Percentiles rank a stretch among this genome's conserved stretches.
phyloP scores from a whole-genome alignment of 768 basidiomycete species.

The Paxillus involutus region DNA sequence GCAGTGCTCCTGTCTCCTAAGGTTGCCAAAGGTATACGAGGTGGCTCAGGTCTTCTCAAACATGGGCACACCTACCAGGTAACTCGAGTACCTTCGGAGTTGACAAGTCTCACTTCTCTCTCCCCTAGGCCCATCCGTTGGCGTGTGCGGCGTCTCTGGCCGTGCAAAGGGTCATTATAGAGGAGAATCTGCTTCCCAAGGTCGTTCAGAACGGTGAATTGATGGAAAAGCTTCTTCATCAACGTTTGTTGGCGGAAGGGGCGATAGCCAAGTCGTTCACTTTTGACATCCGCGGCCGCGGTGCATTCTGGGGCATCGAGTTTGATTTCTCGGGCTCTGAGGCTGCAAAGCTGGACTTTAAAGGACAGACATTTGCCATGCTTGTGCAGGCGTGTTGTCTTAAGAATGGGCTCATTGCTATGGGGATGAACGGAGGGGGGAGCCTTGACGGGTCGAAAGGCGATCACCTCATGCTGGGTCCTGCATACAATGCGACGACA shows the following conservation, averaged over 20 bases:
- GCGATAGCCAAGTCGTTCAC: constrained; percentile 62
- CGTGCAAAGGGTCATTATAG: constrained; percentile 70
- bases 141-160: constrained; percentile 80
- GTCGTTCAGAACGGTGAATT: constrained; percentile 59
- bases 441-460: constrained; percentile 71
- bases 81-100: not conserved
- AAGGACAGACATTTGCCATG: constrained; percentile 59
- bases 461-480: constrained; percentile 71
- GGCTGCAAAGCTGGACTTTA: constrained; percentile 46
- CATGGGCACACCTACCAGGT: constrained; percentile 89
- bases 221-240: constrained; percentile 53
- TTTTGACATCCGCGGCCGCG: constrained; percentile 82
- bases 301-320: constrained; percentile 83
- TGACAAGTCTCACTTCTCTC: constrained; percentile 4
- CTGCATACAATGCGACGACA: constrained; percentile 75
- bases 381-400: constrained; percentile 70
- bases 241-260: constrained; percentile 54
- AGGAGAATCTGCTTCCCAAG: constrained; percentile 70
- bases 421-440: constrained; percentile 73
- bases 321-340: constrained; percentile 62
- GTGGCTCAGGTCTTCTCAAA: constrained; percentile 71
- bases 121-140: constrained; percentile 63
- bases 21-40: constrained; percentile 68
- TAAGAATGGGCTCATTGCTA: constrained; percentile 64
- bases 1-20: constrained; percentile 75